These are phyloP conservation scores for Penicillium antarcticum DNA, from an alignment of 495 filamentous ascomycete genomes.

Conservation along the genomic window DNA sequence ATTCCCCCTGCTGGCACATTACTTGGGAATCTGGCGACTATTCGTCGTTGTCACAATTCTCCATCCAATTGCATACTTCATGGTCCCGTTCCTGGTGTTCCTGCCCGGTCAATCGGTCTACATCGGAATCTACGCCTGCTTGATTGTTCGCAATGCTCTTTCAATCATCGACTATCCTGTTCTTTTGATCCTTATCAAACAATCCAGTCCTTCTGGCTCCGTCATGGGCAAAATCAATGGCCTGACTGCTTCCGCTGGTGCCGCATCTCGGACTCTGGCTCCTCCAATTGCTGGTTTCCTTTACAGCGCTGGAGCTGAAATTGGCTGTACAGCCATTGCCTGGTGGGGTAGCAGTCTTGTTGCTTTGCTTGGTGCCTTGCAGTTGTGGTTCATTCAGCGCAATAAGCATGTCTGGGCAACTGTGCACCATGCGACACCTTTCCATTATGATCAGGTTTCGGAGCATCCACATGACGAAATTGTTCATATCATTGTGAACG, in stretches of 20 bases:
- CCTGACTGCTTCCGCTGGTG: conserved; percentile 73
- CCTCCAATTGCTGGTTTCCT: conserved; percentile 73
- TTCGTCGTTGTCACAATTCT: conserved; percentile 70
- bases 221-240: conserved; percentile 79
- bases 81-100: conserved; percentile 66
- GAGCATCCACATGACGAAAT: conserved; percentile 25
- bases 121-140: conserved; percentile 67
- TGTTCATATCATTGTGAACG: conserved; percentile 38
- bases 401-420: conserved; percentile 40
- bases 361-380: conserved; percentile 63
- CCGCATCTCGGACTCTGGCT: conserved; percentile 71
- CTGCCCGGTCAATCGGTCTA: conserved; percentile 57
- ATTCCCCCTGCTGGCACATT: conserved; percentile 68
- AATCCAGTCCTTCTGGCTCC: conserved; percentile 65
- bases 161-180: conserved; percentile 76
- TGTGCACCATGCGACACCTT: conserved; percentile 31
- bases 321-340: conserved; percentile 69
- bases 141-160: conserved; percentile 70
- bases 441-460: conserved; percentile 23
- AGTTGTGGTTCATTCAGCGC: conserved; percentile 62
- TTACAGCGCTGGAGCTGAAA: conserved; percentile 63
- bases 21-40: conserved; percentile 69
- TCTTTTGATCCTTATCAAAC: conserved; percentile 79
- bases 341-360: conserved; percentile 77
- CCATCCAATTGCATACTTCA: conserved; percentile 73